Evolutionary conservation across 106 monocot genomes (phyloP), one percentile per base, ranked within the genome.

Genomic region (Acorus gramineus): DNA sequence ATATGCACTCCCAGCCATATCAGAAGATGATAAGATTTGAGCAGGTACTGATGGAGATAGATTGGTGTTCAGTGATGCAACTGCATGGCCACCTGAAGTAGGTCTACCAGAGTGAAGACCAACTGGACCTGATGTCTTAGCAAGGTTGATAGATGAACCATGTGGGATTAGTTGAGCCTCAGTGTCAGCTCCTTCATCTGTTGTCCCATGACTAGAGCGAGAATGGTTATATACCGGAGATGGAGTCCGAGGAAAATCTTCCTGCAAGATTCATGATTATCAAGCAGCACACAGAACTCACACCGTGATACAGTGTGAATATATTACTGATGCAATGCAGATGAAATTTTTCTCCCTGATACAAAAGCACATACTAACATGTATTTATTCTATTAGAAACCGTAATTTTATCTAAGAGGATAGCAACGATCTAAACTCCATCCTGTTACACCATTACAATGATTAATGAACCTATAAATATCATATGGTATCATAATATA

Each of bases 211-310:
- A 73, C 55, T 80, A 47, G 70, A 69, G 42, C 61, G 72, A 60
- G 75, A 63, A 44, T 74, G 76, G 49, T 64, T 75, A 73, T 69
- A 81, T 49, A 83, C 54, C 73, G 93, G 86, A 60, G 81, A 81
- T 60, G 84, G 66, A 49, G 79, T 79, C 46, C 75, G 73, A 57
- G 81, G 81, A 75, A 79, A 80, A 69, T 80, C 82, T 76, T 86
- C 86, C 94, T 94, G 73, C 63, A 74, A 81, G 53, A 71, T 44
- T 44, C 42, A 62, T 51, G 28, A 53, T 55, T 3, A 48, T 11
- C 51, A 55, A 57, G 28, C 56, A 66, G 14, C 28, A 61, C n/a
- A 46, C 46, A 61, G 44, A 8, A 44, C 7, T 14, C 3, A 42
- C 60, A 42, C 8, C 28, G 28, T 28, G 28, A 28, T 28, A 28